Base-by-base conservation (phyloP, 805 yeast genomes). In the Millerozyma miso region DNA sequence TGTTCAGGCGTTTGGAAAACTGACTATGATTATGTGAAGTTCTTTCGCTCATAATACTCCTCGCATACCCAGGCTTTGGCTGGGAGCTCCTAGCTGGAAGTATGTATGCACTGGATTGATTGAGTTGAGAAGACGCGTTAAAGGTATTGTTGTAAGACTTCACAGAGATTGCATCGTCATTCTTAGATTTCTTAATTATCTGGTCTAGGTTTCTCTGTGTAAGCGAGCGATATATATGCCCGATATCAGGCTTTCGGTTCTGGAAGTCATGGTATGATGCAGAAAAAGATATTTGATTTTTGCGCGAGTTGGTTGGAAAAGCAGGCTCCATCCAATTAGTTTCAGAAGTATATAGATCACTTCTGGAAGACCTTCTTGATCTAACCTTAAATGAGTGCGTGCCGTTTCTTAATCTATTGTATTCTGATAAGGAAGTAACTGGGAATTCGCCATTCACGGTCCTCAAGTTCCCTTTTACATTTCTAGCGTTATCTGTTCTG, bases 261-360 rank as follows among this genome's bases (percentile, higher is more conserved):
- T 50, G 43, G 33, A 63, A 46, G 42, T 60, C 57, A 39, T 58
- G 54, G 19, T 45, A 51, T 13, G 65, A 59, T 45, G 61, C 47
- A 8, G 63, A 49, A 37, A 55, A 57, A 2, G 56, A 44, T 3
- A 50, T 33, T 18, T 35, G 35, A 13, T 41, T 34, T 14, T 17
- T 18, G 31, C 29, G 10, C n/a, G 14, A 20, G 13, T 23, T 15
- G 31, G 40, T 13, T 19, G 6, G 16, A 32, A 35, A 33, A 33
- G 39, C 45, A 3, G 79, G 74, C 41, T 76, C 80, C 80, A 76
- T 75, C 81, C 81, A 77, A 42, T 68, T 71, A 15, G 72, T 64
- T 35, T 73, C 78, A 12, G 71, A 58, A 2, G 63, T 56, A 50
- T 74, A 69, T 34, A 71, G 52, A 26, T 70, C 74, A 50, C 73